Evolutionary conservation across 441 rosid species (phyloP).

Genomic region (Iberis amara): DNA sequence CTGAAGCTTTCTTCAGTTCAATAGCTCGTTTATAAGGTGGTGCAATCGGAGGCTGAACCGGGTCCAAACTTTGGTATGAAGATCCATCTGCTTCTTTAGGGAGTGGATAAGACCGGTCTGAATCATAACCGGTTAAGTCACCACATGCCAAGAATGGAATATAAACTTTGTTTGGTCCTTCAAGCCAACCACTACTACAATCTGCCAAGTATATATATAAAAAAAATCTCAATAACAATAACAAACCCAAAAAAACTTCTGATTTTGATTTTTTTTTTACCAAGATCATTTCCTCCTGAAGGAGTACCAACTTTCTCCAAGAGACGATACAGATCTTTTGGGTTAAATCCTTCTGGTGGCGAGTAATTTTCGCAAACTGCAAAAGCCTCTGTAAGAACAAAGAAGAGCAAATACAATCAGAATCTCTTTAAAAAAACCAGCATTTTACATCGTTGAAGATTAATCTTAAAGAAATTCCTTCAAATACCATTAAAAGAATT

Average conservation of each 20-base stretch:
- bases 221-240: too few species aligned
- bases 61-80: constrained; percentile 73
- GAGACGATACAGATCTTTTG: constrained; percentile 71
- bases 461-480: too few species aligned
- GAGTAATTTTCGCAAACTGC: constrained; percentile 93
- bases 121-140: constrained; percentile 82
- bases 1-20: constrained; percentile 84
- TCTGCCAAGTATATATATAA: constrained; percentile 41
- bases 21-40: constrained; percentile 92
- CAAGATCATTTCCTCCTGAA: constrained; percentile 79
- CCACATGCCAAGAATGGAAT: constrained; percentile 93
- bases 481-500: too few species aligned
- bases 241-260: too few species aligned
- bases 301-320: constrained; percentile 92
- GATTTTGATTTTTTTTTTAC: too few species aligned
- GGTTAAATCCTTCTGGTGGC: constrained; percentile 85
- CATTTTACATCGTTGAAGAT: constrained; percentile 15
- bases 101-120: constrained; percentile 86
- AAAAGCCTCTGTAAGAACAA: constrained; percentile 70
- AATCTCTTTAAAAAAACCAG: not conserved
- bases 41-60: constrained; percentile 89
- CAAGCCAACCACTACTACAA: constrained; percentile 91
- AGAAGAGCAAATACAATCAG: constrained; percentile 20
- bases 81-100: constrained; percentile 73
- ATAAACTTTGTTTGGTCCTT: constrained; percentile 85